Evolutionary conservation across 495 filamentous ascomycete species (phyloP), one percentile per base, ranked within the genome.

Genomic region (Penicillium argentinense): DNA sequence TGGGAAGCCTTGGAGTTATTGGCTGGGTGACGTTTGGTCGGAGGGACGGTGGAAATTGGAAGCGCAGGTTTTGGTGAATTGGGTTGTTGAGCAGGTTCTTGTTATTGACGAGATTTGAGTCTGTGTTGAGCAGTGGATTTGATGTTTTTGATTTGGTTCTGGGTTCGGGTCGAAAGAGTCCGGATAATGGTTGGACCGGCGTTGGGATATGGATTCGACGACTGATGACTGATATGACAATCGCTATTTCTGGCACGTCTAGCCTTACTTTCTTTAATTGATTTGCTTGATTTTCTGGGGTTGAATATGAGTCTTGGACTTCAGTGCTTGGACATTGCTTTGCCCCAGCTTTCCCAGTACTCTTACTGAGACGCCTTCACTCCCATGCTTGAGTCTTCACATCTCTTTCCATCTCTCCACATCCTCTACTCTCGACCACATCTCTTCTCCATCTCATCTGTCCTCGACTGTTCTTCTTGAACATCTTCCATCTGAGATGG

Each of bases 1-100:
- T 22, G 45, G 56, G 3, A 68, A 58, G 30, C 41, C 46, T 4
- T 67, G 64, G 62, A 39, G 21, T 32, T 74, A 73, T 39, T 72
- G 69, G 70, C 21, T 69, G 4, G 42, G 47, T 22, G 71, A 66
- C 41, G 60, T 70, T 14, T 75, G 70, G 74, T 9, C 37, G 5
- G 57, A 64, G 27, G 65, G 62, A 2, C 52, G 62, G 26, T 77
- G 73, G 72, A 76, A 59, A 25, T 33, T 66, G 19, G 72, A 75
- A 38, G 68, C 60, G 5, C 75, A 79, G 52, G 54, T 44, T 25
- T 39, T 74, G 32, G 63, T 70, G n/a, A 64, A 79, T 54, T 76
- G 68, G 72, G 40, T 74, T 14, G 68, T 76, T 17, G 69, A 73
- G 40, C 54, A 50, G 32, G 53, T 71, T 13, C 45, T 74, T 45